A percentile compares a stretch with the other conserved stretches of the same genome.
phyloP scores from a whole-genome alignment of 2,329 filamentous ascomycete genomes.

The Dothiorella sarmentorum region DNA sequence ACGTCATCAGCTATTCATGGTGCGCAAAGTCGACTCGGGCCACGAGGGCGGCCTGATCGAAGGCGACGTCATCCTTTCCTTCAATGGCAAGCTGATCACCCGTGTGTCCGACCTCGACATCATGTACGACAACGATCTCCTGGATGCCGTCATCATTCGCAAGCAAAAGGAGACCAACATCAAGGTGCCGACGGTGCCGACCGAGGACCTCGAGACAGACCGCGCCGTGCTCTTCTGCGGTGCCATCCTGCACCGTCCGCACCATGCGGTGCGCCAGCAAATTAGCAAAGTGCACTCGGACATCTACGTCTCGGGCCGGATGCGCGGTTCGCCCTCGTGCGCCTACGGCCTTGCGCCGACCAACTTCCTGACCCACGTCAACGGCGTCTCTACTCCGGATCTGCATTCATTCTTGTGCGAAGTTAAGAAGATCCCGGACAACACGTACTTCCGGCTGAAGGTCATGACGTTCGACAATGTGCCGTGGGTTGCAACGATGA shows the following conservation, averaged over 20 bases:
- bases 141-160: conserved; percentile 83
- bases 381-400: conserved; percentile 79
- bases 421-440: conserved; percentile 86
- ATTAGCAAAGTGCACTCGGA: conserved; percentile 95
- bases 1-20: conserved; percentile 97
- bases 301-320: conserved; percentile 88
- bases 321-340: conserved; percentile 73
- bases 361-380: conserved; percentile 96
- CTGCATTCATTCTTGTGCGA: conserved; percentile 75
- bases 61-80: conserved; percentile 85
- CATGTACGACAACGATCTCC: conserved; percentile 84
- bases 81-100: conserved; percentile 91
- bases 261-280: conserved; percentile 94
- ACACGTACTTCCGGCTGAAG: conserved; percentile 95
- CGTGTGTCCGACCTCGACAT: conserved; percentile 88
- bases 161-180: conserved; percentile 76
- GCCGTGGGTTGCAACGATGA: conserved; percentile 99
- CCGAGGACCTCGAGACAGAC: conserved; percentile 87
- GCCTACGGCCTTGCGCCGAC: conserved; percentile 92
- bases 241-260: conserved; percentile 85
- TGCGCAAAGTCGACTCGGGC: conserved; percentile 77
- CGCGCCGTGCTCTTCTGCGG: conserved; percentile 93
- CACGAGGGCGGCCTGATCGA: conserved; percentile 68
- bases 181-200: conserved; percentile 78
- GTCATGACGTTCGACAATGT: conserved; percentile 99